Conservation (phyloP, 192 early-diverging fungal species). For the Coemansia sp. region DNA sequence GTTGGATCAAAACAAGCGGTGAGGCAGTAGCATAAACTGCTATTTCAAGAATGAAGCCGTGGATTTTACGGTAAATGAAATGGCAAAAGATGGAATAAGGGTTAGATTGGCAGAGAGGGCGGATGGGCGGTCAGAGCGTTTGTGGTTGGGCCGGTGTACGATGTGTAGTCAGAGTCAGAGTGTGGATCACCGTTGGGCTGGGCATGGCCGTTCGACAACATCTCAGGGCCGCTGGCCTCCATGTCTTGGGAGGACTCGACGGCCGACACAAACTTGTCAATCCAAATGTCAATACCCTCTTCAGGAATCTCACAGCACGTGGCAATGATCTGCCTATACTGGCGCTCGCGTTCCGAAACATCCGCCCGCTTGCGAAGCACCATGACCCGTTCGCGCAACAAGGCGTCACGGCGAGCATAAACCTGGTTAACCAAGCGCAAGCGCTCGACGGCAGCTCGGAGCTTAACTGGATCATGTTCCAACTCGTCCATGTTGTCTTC, state of each 20-base stretch:
- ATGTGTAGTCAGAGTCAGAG: too few relatives aligned
- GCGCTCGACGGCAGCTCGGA: constrained; percentile 32
- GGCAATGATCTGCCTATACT: constrained; percentile 82
- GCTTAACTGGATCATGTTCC: constrained; percentile 36
- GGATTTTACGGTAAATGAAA: background rate
- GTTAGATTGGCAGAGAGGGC: background rate
- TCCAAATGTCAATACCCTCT: constrained; percentile 75
- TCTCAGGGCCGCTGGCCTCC: background rate
- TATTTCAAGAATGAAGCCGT: constrained; percentile 1
- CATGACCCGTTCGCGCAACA: constrained; percentile 62
- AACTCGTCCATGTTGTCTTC: constrained; percentile 15
- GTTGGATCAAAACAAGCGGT: constrained; percentile 4
- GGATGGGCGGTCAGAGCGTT: background rate
- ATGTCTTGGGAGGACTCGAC: constrained; percentile 60
- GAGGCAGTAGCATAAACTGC: constrained; percentile 3
- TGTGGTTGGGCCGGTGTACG: background rate
- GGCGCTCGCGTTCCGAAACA: constrained; percentile 66
- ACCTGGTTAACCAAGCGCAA: constrained; percentile 49
- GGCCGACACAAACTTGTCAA: constrained; percentile 72
- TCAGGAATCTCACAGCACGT: constrained; percentile 79
- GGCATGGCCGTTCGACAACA: background rate
- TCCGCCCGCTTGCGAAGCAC: constrained; percentile 52
- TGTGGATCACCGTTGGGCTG: too few relatives aligned
- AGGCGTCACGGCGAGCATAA: constrained; percentile 42
- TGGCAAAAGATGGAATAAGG: background rate